These are phyloP conservation scores for Naganishia vaughanmartiniae DNA, from an alignment of 768 basidiomycete genomes.

Conservation along the genomic window DNA sequence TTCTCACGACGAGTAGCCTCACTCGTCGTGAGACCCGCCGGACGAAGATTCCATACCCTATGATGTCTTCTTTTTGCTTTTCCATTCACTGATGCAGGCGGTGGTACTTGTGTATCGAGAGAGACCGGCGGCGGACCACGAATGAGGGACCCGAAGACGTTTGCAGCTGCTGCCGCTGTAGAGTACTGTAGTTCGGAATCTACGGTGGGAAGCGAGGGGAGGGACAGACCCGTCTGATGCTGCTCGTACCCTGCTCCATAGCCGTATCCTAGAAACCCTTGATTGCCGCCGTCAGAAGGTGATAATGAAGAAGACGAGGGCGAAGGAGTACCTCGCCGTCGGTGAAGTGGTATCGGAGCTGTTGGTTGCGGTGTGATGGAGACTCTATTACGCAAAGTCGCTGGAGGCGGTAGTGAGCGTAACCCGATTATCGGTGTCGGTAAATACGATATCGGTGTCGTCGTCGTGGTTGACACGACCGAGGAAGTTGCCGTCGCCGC, in stretches of 20 bases:
- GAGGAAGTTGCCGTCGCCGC: not conserved
- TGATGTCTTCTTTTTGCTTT: not conserved
- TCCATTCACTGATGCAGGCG: not conserved
- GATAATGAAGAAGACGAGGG: not conserved
- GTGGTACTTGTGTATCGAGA: not conserved
- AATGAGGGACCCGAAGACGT: not conserved
- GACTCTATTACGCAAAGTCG: no score
- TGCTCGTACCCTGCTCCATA: conserved; percentile 13
- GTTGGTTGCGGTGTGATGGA: no score
- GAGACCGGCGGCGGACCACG: not conserved
- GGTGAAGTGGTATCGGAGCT: not conserved
- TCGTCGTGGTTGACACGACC: not conserved
- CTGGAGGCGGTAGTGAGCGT: no score
- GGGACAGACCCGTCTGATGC: conserved; percentile 3
- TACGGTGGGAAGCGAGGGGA: not conserved
- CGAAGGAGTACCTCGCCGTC: not conserved
- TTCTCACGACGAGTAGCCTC: no score
- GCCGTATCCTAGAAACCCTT: not conserved
- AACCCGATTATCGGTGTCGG: no score
- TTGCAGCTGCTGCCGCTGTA: not conserved
- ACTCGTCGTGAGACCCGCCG: no score
- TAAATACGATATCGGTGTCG: not conserved
- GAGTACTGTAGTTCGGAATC: not conserved
- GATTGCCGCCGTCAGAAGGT: not conserved
- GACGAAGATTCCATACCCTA: conserved; percentile 4